Percentiles rank a stretch among this genome's conserved stretches.
Conservation (phyloP, 768 basidiomycete species). For the Kockovaella imperatae region DNA sequence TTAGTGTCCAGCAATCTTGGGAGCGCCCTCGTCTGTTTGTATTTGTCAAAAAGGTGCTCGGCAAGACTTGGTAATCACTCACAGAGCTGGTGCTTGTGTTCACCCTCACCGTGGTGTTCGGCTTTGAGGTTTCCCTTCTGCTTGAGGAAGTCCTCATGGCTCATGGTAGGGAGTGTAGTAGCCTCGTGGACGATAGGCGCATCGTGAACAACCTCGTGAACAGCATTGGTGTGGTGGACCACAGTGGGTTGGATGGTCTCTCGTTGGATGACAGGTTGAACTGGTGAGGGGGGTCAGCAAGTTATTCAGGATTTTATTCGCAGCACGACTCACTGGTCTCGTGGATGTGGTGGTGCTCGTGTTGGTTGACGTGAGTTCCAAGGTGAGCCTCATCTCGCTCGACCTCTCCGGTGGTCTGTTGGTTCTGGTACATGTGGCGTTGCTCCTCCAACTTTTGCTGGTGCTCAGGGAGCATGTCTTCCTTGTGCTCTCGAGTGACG, state of each 20-base stretch:
- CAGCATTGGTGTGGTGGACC: conserved; percentile 45
- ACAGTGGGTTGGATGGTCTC: conserved; percentile 45
- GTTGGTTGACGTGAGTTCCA: conserved; percentile 41
- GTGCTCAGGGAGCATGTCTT: conserved; percentile 45
- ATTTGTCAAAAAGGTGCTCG: too few relatives aligned
- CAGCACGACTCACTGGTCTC: conserved; percentile 23
- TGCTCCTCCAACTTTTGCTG: conserved; percentile 42
- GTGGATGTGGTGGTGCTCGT: conserved; percentile 46
- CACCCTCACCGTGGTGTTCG: conserved; percentile 32
- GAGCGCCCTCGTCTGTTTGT: conserved; percentile 5
- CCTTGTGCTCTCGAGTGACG: conserved; percentile 39
- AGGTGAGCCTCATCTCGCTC: conserved; percentile 28
- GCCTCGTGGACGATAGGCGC: conserved; percentile 45
- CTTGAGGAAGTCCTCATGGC: conserved; percentile 38
- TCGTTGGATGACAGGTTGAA: conserved; percentile 45
- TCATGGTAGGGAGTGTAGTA: conserved; percentile 43
- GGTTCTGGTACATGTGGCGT: conserved; percentile 34
- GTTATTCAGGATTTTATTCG: neutral
- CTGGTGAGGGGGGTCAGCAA: conserved; percentile 6
- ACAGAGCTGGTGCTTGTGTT: conserved; percentile 41
- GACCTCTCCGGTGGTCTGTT: conserved; percentile 26
- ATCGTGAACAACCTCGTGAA: conserved; percentile 46
- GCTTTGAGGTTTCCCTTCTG: conserved; percentile 27
- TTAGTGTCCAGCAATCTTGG: too few relatives aligned
- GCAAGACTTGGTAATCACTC: too few relatives aligned